Percentiles rank a stretch among this genome's conserved stretches.
Evolutionary conservation across 2,329 filamentous ascomycete genomes (phyloP).

Genomic region (Ceratocystis destructans): DNA sequence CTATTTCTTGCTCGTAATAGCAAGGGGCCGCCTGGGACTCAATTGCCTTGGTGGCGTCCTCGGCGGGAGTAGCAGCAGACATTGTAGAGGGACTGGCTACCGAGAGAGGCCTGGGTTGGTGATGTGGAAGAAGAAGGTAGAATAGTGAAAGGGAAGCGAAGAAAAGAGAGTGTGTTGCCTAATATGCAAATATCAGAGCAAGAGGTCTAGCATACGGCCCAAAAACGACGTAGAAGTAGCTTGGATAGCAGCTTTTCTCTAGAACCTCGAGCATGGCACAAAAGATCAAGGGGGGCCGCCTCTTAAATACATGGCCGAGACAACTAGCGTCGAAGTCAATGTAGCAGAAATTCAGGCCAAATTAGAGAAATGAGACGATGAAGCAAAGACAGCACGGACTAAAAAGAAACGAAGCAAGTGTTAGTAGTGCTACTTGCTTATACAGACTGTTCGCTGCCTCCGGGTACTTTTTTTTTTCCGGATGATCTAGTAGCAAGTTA

Average conservation of each 20-base stretch:
- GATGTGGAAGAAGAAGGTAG: not conserved
- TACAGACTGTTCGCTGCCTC: not conserved
- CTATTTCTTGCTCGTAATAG: not conserved
- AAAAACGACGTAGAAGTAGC: not conserved
- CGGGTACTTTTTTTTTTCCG: not conserved
- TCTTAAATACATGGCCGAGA: not conserved
- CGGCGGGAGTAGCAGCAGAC: not conserved
- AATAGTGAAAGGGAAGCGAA: not conserved
- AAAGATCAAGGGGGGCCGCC: not conserved
- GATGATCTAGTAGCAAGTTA: not conserved
- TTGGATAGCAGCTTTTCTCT: not conserved
- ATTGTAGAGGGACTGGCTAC: not conserved
- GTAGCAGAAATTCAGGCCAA: not conserved
- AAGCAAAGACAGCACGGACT: not conserved
- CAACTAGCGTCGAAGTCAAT: not conserved
- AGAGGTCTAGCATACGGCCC: too few relatives aligned
- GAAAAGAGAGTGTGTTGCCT: not conserved
- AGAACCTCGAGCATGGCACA: not conserved
- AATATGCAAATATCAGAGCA: not conserved
- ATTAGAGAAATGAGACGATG: not conserved
- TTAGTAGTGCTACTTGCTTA: not conserved
- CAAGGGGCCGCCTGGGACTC: not conserved
- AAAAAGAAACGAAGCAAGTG: not conserved
- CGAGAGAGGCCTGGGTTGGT: not conserved
- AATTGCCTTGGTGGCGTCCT: not conserved